Base-by-base conservation (phyloP, 1,139 yeast genomes). In the Martiniozyma asiatica region DNA sequence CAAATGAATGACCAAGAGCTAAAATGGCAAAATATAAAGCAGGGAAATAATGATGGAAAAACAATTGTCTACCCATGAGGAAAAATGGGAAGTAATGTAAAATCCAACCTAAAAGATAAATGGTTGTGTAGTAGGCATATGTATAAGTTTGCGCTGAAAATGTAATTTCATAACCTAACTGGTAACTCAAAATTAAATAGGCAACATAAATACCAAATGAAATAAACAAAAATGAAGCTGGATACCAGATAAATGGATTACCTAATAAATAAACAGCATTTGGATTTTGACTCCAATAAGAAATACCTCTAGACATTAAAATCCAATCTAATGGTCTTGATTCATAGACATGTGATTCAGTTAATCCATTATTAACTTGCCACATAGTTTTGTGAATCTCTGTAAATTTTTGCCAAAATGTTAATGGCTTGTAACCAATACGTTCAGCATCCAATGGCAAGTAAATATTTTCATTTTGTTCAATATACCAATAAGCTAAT, bases 271-370 rank as follows among this genome's bases (percentile, higher is more conserved):
- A 92, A 26, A 89, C 73, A 53, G 81, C 94, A 42, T 67, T 70
- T 51, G 78, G 65, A 38, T 80, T 73, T 15, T 22, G 31, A 29
- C 40, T 43, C 97, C 97, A 89, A 62, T 89, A 92, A 58, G 84
- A 84, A 56, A 92, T 89, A 53, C 98, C 98, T 56, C 97, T 77
- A 39, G 66, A 57, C 50, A 92, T 65, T 24, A 79, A 56, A 36
- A 96, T 94, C 99, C 99, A 92, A 23, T 84, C 68, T 35, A 62
- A 63, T 33, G 99, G 98, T 34, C 72, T 61, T 9, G 95, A 82
- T 59, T 87, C 94, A 74, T 80, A 89, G 43, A 67, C 62, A 54
- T 92, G 98, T 42, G 85, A 72, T 23, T 75, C 79, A 27, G 89
- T 82, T 48, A 89, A 67, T 16, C 87, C 92, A 42, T 69, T 72